Percentiles rank a stretch among this genome's conserved stretches.
Evolutionary conservation across 192 early-diverging fungal species (phyloP).

Genomic region (Linnemannia elongata): DNA sequence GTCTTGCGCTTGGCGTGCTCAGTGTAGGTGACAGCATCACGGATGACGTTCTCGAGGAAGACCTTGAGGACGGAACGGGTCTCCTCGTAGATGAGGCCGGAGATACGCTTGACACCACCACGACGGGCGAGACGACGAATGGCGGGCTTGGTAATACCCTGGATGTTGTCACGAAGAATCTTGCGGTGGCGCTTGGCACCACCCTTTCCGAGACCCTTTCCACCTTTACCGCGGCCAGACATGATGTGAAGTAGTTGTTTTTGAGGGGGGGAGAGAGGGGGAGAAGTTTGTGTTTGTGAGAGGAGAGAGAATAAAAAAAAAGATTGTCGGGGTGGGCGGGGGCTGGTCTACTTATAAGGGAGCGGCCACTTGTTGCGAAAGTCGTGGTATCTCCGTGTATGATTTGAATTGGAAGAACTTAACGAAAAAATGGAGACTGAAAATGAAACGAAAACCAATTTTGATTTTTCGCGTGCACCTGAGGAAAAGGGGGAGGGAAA

Average conservation of each 20-base stretch:
- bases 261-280: slow-evolving; percentile 15
- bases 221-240: slow-evolving; percentile 99
- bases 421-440: neutral
- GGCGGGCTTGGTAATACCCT: slow-evolving; percentile 98
- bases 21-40: slow-evolving; percentile 99
- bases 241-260: slow-evolving; percentile 62
- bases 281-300: slow-evolving; percentile 15
- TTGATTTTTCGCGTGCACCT: neutral
- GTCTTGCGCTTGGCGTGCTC: slow-evolving; percentile 99
- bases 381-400: neutral
- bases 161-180: slow-evolving; percentile 99
- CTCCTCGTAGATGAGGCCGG: slow-evolving; percentile 99
- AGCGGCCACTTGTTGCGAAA: neutral
- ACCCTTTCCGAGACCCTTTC: slow-evolving; percentile 99
- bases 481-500: neutral
- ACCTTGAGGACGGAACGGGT: slow-evolving; percentile 98
- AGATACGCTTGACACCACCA: slow-evolving; percentile 99
- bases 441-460: neutral
- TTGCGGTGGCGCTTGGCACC: slow-evolving; percentile 99
- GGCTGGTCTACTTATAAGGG: slow-evolving; percentile 24
- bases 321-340: neutral
- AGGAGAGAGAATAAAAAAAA: slow-evolving; percentile 6
- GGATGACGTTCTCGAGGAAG: slow-evolving; percentile 99
- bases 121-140: slow-evolving; percentile 99
- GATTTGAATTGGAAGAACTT: neutral